Percentiles rank a stretch among this genome's conserved stretches.
Evolutionary conservation across 495 filamentous ascomycete genomes (phyloP).

Genomic region (Penicillium crystallinum): DNA sequence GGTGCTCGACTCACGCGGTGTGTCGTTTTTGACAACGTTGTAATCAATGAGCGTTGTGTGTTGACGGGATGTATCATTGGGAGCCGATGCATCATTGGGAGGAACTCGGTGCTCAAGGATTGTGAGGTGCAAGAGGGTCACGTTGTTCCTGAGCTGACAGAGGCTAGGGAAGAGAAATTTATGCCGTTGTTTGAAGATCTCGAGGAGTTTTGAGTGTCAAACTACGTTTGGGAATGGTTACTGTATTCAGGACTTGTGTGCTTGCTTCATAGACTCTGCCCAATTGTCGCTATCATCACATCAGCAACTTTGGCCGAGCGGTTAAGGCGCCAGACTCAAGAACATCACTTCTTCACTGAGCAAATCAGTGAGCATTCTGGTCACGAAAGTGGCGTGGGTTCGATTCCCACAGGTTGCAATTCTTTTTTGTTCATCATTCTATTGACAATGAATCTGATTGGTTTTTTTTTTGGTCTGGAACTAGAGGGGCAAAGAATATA

Average conservation of each 20-base stretch:
- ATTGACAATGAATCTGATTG: too few relatives aligned
- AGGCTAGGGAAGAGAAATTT: background rate
- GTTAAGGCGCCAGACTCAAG: conserved; percentile 1
- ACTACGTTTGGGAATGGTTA: too few relatives aligned
- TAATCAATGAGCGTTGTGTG: background rate
- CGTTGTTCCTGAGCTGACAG: background rate
- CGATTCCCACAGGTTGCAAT: conserved; percentile 1
- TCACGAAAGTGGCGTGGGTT: conserved; percentile 3
- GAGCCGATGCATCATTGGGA: background rate
- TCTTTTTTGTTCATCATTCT: background rate
- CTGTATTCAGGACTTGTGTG: background rate
- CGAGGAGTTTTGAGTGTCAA: too few relatives aligned
- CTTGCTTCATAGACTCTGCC: background rate
- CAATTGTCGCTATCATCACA: background rate
- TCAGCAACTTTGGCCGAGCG: background rate
- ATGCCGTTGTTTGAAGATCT: background rate
- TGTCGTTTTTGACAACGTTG: background rate
- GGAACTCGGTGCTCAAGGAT: background rate
- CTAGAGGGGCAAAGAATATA: background rate
- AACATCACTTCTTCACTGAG: background rate
- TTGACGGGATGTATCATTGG: background rate
- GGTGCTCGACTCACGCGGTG: background rate
- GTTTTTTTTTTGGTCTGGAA: background rate
- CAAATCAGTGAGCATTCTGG: conserved; percentile 1
- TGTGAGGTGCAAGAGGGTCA: background rate